These are phyloP conservation scores for Pseudogymnoascus sp. DNA, from an alignment of 2,329 filamentous ascomycete species.

Conservation along the genomic window DNA sequence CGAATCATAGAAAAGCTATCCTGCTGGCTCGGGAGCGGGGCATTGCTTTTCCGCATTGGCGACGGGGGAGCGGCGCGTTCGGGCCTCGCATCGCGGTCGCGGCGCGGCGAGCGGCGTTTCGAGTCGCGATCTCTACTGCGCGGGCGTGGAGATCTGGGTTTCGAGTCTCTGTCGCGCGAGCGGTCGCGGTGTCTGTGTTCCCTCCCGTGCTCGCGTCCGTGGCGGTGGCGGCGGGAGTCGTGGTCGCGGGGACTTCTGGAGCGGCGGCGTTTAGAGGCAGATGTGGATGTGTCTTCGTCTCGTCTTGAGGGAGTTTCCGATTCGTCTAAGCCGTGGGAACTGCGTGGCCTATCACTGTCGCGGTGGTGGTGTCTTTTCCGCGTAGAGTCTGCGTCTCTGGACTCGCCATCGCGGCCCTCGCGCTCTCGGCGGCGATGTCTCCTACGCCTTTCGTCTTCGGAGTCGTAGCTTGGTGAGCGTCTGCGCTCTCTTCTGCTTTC, in stretches of 20 bases:
- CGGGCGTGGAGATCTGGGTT: neutral
- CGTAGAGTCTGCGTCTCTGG: neutral
- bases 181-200: neutral
- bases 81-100: conserved; percentile 15
- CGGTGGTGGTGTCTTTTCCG: neutral
- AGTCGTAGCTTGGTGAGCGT: neutral
- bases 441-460: neutral
- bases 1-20: conserved; percentile 50
- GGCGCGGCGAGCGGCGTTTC: conserved; percentile 20
- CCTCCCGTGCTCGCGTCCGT: neutral
- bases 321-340: neutral
- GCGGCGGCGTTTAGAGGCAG: conserved; percentile 21
- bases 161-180: neutral
- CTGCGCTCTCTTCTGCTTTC: neutral
- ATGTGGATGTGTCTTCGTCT: conserved; percentile 15
- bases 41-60: conserved; percentile 26
- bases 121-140: conserved; percentile 17
- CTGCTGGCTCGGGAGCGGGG: conserved; percentile 52
- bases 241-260: conserved; percentile 24
- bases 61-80: conserved; percentile 19
- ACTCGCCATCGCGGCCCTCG: neutral
- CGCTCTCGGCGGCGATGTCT: neutral
- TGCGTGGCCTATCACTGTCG: neutral
- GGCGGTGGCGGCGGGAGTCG: conserved; percentile 14
- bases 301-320: neutral